phyloP scores from a whole-genome alignment of 495 filamentous ascomycete species.

The Friedmanniomyces simplex region DNA sequence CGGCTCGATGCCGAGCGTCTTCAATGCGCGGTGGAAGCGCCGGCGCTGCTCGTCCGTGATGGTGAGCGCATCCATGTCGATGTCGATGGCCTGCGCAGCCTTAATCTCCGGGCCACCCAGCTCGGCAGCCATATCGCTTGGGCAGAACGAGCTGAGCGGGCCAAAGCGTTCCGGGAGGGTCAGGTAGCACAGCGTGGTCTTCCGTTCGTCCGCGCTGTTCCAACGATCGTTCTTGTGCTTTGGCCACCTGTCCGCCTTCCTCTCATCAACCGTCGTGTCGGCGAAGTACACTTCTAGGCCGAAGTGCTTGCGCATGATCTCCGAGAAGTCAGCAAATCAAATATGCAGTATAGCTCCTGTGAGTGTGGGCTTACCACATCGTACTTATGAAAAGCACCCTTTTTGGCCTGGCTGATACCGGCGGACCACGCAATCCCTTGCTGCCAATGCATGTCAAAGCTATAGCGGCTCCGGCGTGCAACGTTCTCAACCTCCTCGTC shows the following conservation, averaged over 20 bases:
- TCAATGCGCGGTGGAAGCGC: conserved; percentile 12
- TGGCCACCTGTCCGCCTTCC: background rate
- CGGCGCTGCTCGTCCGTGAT: background rate
- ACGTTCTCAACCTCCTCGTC: background rate
- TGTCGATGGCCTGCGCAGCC: background rate
- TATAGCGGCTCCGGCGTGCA: background rate
- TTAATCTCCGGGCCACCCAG: background rate
- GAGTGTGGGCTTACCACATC: background rate
- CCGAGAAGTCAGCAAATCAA: background rate
- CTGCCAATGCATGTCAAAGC: background rate
- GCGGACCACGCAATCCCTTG: background rate
- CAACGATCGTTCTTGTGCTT: background rate
- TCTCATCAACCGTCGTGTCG: background rate
- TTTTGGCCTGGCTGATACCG: background rate
- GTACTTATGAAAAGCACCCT: background rate
- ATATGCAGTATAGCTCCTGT: background rate
- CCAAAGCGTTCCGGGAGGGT: background rate
- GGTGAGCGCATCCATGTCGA: background rate
- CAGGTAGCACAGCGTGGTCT: conserved; percentile 8
- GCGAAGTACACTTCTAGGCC: conserved; percentile 1
- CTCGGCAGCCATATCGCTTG: background rate
- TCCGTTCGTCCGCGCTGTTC: background rate
- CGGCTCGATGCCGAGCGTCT: conserved; percentile 6
- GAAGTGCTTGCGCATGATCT: background rate
- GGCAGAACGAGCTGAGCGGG: background rate